A percentile compares a stretch with the other conserved stretches of the same genome.
These are phyloP conservation scores for Aspergillus ustus DNA, from an alignment of 2,329 filamentous ascomycete species.

Conservation along the genomic window DNA sequence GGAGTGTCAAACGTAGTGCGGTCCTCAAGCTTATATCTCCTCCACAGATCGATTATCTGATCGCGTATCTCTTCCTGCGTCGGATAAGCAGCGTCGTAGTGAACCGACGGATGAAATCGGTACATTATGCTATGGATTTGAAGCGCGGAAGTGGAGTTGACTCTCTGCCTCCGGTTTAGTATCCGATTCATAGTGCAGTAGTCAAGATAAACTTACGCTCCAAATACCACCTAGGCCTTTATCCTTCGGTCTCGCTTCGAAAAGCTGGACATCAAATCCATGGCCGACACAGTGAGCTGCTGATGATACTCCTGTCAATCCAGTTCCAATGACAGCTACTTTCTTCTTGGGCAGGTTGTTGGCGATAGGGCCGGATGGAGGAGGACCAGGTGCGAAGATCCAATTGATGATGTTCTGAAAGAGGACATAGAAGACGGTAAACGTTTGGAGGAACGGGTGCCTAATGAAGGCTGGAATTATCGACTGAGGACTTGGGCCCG, in stretches of 20 bases:
- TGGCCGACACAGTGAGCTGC: constrained; percentile 84
- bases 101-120: constrained; percentile 79
- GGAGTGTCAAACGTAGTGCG: constrained; percentile 73
- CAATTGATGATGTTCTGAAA: constrained; percentile 37
- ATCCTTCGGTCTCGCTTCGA: constrained; percentile 71
- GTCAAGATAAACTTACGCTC: constrained; percentile 60
- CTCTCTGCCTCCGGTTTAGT: constrained; percentile 55
- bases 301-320: constrained; percentile 75
- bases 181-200: neutral
- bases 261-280: constrained; percentile 80
- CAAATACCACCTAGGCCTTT: constrained; percentile 75
- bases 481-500: constrained; percentile 15
- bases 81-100: constrained; percentile 78
- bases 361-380: constrained; percentile 58
- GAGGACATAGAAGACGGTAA: constrained; percentile 36
- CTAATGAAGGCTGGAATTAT: constrained; percentile 29
- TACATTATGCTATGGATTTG: constrained; percentile 90
- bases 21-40: constrained; percentile 71
- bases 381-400: constrained; percentile 72
- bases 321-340: constrained; percentile 71
- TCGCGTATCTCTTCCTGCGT: constrained; percentile 74
- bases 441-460: constrained; percentile 37
- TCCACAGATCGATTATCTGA: constrained; percentile 74
- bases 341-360: constrained; percentile 59
- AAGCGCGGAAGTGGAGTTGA: constrained; percentile 80